Evolutionary conservation across 2,329 filamentous ascomycete species (phyloP).

Genomic region (Ophiostoma himal-ulmi): DNA sequence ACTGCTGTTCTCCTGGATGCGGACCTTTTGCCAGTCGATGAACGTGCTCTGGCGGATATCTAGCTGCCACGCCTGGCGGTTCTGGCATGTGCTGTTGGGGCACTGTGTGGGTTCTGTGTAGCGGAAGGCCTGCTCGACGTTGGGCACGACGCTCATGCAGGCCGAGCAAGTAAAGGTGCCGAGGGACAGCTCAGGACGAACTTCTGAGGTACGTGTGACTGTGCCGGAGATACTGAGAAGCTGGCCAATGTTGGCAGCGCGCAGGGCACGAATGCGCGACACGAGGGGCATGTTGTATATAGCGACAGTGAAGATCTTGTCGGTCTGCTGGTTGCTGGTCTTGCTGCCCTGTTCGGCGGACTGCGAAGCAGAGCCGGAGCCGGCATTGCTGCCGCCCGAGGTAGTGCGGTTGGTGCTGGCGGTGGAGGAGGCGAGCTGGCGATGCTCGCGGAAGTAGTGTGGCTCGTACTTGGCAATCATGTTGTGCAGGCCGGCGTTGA

Average conservation of each 20-base stretch:
- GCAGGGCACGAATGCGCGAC: conserved; percentile 74
- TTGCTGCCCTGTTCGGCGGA: conserved; percentile 64
- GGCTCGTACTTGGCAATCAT: conserved; percentile 93
- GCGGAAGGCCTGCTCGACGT: conserved; percentile 94
- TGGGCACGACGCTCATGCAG: conserved; percentile 77
- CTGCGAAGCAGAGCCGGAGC: conserved; percentile 56
- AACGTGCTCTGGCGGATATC: conserved; percentile 97
- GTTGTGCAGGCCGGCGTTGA: conserved; percentile 82
- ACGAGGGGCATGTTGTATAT: conserved; percentile 91
- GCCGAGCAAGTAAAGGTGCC: conserved; percentile 89
- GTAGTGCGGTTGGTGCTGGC: conserved; percentile 57
- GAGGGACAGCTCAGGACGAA: conserved; percentile 84
- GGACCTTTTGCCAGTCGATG: conserved; percentile 98
- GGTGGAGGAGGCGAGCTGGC: conserved; percentile 62
- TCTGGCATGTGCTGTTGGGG: conserved; percentile 79
- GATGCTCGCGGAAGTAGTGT: conserved; percentile 86
- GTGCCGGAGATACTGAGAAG: conserved; percentile 94
- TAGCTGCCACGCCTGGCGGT: conserved; percentile 89
- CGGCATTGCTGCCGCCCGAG: conserved; percentile 52
- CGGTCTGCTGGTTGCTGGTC: conserved; percentile 88
- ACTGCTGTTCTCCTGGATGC: conserved; percentile 95
- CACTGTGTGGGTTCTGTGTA: conserved; percentile 97
- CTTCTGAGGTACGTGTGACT: conserved; percentile 93
- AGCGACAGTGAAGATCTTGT: conserved; percentile 88
- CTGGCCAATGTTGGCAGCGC: conserved; percentile 85